Evolutionary conservation across 2,329 filamentous ascomycete genomes (phyloP), one percentile per base, ranked within the genome.

Genomic region (Paraphaeosphaeria sporulosa): DNA sequence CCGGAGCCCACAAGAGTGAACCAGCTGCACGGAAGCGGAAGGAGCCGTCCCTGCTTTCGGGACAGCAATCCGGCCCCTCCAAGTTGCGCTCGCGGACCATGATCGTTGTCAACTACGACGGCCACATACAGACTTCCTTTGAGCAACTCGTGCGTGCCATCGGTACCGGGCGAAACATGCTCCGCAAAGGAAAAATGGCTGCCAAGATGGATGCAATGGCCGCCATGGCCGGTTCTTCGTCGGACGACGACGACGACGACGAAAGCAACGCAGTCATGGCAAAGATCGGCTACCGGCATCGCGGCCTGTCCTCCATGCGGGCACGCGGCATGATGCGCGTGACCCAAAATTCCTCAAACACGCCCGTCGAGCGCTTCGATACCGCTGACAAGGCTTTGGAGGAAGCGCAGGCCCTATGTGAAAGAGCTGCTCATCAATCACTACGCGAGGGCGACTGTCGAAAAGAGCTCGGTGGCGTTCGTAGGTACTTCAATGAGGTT

Each of bases 81-180:
- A 86, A 87, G 63, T 90, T 90, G 74, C 88, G 91, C 57, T 88
- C 88, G 3, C 87, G 90, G 65, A 89, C 85, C 59, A 90, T 92
- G 84, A 89, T 94, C 49, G 89, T 95, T 43, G 91, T 97, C n/a
- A 94, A 93, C 78, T 97, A 97, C 74, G 94, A 97, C 74, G 92
- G 90, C 67, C 89, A 92, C 63, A 89, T 96, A 3, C 93, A 97
- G 74, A 87, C 87, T 53, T 88, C 90, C 42, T 93, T 97, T 65
- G 93, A 96, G 69, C 85, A 90, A 57, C 81, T 97, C 52, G 93
- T 97, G 58, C 89, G 92, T 63, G 90, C 91, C 58, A 89, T 97
- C 38, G 92, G 91, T 5, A 87, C 87, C 1, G 91, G 90, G 52
- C 85, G 94, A 59, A 96, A 96, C 77, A 83, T 92, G 65, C 89